Base-by-base conservation (phyloP, 495 filamentous ascomycete species). In the Penicillium nucicola region DNA sequence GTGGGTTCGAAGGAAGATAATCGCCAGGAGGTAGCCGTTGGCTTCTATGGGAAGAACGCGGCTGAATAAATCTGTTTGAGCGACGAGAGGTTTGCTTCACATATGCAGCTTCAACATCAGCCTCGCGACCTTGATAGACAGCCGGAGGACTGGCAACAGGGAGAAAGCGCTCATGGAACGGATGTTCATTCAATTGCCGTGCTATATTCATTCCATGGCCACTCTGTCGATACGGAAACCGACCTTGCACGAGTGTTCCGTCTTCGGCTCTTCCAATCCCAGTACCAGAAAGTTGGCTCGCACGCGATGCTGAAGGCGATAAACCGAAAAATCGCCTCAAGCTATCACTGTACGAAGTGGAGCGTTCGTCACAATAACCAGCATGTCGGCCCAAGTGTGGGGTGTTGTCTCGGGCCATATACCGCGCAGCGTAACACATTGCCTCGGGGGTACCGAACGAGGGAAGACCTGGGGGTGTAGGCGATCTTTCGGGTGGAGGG, bases 401-500 rank as follows among this genome's bases (percentile, higher is more conserved):
- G 17, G 14, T 19, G 10, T 35, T 50, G 4, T 45, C 39, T 42
- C 48, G 46, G 3, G 38, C 18, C 18, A 60, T 35, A 22, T 68
- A 67, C 15, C 57, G 70, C 7, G 61, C 52, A 20, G 68, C 60
- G 50, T 60, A 70, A 14, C 54, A 52, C 7, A 74, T 47, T 6
- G 76, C 76, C 57, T 76, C 74, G 15, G 59, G 64, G 10, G 69
- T 68, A 22, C 70, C 68, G 48, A 79, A 79, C 1, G 71, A 72
- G 1, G 76, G 76, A 31, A 79, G 53, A 2, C 75, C 72, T 2
- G 75, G 74, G 22, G 76, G 76, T 8, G 76, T 79, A 5, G 74
- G 70, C 9, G 57, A 46, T 48, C 76, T 60, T 23, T 55, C 53
- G 6, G 75, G 75, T 20, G 75, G 71, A 35, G 72, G 71, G 43